Conservation (phyloP, 2,329 filamentous ascomycete species). For the Nakataea oryzae region DNA sequence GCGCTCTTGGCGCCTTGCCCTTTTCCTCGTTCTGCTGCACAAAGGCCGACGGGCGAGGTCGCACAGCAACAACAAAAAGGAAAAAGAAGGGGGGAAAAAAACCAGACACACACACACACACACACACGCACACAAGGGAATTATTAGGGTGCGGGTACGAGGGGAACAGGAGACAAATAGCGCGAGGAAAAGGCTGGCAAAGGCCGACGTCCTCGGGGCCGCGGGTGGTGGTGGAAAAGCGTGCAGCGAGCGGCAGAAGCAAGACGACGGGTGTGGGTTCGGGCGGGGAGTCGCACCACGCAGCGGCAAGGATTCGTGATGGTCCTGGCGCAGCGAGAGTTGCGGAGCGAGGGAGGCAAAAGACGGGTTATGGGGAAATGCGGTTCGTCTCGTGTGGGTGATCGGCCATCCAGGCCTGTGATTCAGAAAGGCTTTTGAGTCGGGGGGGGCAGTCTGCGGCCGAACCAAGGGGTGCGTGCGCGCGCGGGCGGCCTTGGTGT, state of each 20-base stretch:
- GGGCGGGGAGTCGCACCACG: not conserved
- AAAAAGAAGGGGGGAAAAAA: not conserved
- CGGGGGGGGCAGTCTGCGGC: not conserved
- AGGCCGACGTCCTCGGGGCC: not conserved
- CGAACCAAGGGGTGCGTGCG: not conserved
- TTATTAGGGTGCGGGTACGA: too few relatives aligned
- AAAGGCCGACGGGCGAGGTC: not conserved
- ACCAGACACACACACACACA: too few relatives aligned
- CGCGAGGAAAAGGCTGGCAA: not conserved
- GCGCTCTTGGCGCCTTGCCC: slow-evolving; percentile 2
- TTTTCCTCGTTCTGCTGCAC: not conserved
- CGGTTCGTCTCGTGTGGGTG: not conserved
- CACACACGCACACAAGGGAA: not conserved
- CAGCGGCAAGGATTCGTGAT: not conserved
- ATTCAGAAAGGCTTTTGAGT: not conserved
- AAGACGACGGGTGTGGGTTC: not conserved
- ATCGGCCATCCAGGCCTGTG: not conserved
- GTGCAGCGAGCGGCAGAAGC: not conserved
- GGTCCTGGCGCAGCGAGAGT: not conserved
- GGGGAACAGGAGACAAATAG: not conserved
- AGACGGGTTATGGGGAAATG: not conserved
- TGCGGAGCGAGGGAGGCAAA: not conserved
- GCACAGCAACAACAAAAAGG: not conserved
- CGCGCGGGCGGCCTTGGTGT: not conserved
- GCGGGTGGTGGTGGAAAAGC: not conserved